These are phyloP conservation scores for Coniella vitis DNA, from an alignment of 2,329 filamentous ascomycete genomes.

Conservation along the genomic window DNA sequence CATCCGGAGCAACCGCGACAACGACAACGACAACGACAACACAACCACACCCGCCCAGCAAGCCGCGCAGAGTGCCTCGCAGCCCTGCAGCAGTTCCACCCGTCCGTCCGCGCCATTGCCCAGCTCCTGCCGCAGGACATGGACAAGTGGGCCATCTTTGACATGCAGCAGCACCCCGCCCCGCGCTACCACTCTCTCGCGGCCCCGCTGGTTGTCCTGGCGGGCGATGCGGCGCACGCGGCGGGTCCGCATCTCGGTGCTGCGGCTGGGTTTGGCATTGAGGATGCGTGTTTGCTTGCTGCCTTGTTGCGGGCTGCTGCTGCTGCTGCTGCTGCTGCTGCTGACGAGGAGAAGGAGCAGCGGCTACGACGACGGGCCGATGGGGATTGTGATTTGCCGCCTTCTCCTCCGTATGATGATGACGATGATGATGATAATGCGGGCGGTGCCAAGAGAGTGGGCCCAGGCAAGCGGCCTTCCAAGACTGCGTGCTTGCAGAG, in stretches of 20 bases:
- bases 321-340: too few species aligned
- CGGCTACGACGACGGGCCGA: slow-evolving; percentile 2
- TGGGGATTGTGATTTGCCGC: too few species aligned
- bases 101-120: slow-evolving; percentile 29
- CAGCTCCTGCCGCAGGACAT: slow-evolving; percentile 39
- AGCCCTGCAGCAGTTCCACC: slow-evolving; percentile 38
- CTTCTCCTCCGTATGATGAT: too few species aligned
- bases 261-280: slow-evolving; percentile 49
- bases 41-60: too few species aligned
- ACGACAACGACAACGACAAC: slow-evolving; percentile 24
- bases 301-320: slow-evolving; percentile 24
- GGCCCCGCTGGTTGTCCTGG: slow-evolving; percentile 33
- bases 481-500: background rate
- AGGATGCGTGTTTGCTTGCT: slow-evolving; percentile 42
- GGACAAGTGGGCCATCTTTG: slow-evolving; percentile 51
- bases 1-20: slow-evolving; percentile 21
- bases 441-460: too few species aligned
- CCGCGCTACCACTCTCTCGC: slow-evolving; percentile 36
- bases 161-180: slow-evolving; percentile 38
- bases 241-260: slow-evolving; percentile 47
- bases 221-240: slow-evolving; percentile 53
- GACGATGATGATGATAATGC: background rate
- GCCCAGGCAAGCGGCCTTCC: too few species aligned
- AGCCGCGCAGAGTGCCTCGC: slow-evolving; percentile 30
- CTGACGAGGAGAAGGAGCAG: background rate